Evolutionary conservation across 345 rosid genomes (phyloP).

Genomic region (Excoecaria cochinchinensis): DNA sequence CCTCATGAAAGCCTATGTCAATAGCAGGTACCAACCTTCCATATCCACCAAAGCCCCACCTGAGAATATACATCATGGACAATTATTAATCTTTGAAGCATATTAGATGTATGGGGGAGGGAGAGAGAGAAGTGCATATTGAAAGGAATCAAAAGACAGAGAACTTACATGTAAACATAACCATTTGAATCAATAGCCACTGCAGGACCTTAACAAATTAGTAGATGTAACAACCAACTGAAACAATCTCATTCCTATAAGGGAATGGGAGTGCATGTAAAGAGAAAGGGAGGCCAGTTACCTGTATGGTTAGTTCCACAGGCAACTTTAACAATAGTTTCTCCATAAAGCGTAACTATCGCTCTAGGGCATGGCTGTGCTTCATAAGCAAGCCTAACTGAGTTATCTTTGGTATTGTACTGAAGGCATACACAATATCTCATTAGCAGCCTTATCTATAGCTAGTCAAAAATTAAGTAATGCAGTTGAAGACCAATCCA

Average conservation of each 20-base stretch:
- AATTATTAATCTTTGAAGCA: conserved; percentile 19
- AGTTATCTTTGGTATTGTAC: conserved; percentile 93
- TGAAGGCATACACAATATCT: conserved; percentile 31
- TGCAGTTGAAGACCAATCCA: background rate
- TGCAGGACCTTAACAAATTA: conserved; percentile 36
- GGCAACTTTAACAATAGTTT: conserved; percentile 88
- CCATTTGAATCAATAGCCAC: conserved; percentile 93
- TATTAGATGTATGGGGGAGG: background rate
- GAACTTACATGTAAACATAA: conserved; percentile 87
- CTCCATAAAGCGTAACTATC: conserved; percentile 68
- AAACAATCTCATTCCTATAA: background rate
- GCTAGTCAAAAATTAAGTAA: background rate
- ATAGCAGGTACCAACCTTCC: conserved; percentile 68
- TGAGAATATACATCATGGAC: conserved; percentile 32
- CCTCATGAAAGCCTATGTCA: conserved; percentile 7
- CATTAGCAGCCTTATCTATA: conserved; percentile 3
- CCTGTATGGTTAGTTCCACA: conserved; percentile 98
- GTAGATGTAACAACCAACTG: conserved; percentile 15
- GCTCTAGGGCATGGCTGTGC: conserved; percentile 94
- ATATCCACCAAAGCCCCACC: conserved; percentile 99
- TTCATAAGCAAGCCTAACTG: conserved; percentile 86
- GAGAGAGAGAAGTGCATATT: background rate
- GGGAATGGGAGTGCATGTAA: background rate
- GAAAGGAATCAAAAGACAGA: conserved; percentile 1
- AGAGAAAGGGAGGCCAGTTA: conserved; percentile 14